Evolutionary conservation across 352 stramenopile species (phyloP), one percentile per base, ranked within the genome.

Genomic region (Globisporangium parvum): DNA sequence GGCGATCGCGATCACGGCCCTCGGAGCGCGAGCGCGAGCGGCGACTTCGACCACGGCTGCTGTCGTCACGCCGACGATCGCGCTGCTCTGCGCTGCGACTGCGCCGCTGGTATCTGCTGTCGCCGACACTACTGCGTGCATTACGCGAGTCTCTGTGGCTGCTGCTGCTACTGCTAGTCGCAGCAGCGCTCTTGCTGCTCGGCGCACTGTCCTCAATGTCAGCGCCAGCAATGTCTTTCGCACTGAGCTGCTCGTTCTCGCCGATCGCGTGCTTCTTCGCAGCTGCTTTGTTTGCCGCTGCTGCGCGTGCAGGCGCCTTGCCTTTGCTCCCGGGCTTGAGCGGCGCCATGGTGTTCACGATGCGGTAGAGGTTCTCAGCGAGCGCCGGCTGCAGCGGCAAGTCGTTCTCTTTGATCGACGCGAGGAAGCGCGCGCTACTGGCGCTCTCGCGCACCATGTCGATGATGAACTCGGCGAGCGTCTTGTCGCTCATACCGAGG

Each of bases 401-500:
- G 44, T 89, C 80, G 49, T 87, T 71, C 24, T 67, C 58, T 56
- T 86, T 75, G 66, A 91, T 90, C 37, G 65, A 63, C 35, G 53
- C 59, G 24, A 90, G 62, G 57, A 89, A 94, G 26, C 52, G 64
- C 41, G 47, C 65, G 67, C 59, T 96, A 58, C 68, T 93, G 8
- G 72, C 52, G 65, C 73, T 88, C 44, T 86, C 68, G 49, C 90
- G 80, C 47, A 95, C 85, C 55, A 96, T 69, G 59, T 97, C 80
- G 63, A 97, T 96, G 35, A 98, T 81, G 60, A 98, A 98, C 80
- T 98, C 96, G 12, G 96, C 87, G 51, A 99, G 77, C 37, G 95
- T 99, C 65, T 97, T 96, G 71, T 99, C 97, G 56, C 88, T 93
- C 69, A 99, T 88, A 40, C 93, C 92, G 52, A 99, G 71, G 57